Evolutionary conservation across 2,329 filamentous ascomycete species (phyloP).

Genomic region (Ceratocystis huliohia): DNA sequence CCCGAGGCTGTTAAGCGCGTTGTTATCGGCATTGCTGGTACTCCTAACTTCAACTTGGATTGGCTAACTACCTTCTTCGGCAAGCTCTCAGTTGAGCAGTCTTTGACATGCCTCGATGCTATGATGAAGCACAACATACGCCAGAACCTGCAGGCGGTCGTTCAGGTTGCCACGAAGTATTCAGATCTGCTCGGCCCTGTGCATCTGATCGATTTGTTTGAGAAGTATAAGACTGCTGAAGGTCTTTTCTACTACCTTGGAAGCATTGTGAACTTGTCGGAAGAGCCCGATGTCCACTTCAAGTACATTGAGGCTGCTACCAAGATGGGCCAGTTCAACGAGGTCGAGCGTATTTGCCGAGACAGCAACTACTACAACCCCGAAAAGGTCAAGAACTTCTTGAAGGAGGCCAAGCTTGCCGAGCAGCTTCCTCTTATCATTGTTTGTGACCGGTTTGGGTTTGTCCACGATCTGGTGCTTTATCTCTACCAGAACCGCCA

Average conservation of each 20-base stretch:
- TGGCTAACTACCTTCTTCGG: slow-evolving; percentile 91
- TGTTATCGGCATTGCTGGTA: slow-evolving; percentile 65
- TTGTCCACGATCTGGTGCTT: slow-evolving; percentile 89
- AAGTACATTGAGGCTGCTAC: slow-evolving; percentile 98
- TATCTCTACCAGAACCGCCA: slow-evolving; percentile 99
- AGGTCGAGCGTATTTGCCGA: slow-evolving; percentile 93
- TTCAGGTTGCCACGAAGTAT: slow-evolving; percentile 95
- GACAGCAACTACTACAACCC: slow-evolving; percentile 84
- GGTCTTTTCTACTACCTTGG: slow-evolving; percentile 97
- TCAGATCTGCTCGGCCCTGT: slow-evolving; percentile 85
- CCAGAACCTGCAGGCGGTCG: slow-evolving; percentile 87
- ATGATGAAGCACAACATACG: slow-evolving; percentile 97
- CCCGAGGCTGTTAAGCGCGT: slow-evolving; percentile 81
- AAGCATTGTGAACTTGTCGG: slow-evolving; percentile 91
- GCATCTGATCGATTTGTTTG: slow-evolving; percentile 80
- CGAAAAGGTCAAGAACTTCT: slow-evolving; percentile 97
- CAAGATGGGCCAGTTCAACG: slow-evolving; percentile 81
- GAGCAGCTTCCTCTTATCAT: slow-evolving; percentile 96
- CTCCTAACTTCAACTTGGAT: slow-evolving; percentile 76
- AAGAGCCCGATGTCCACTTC: slow-evolving; percentile 92
- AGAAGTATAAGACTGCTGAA: slow-evolving; percentile 95
- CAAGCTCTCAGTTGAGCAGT: slow-evolving; percentile 87
- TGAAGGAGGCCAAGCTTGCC: slow-evolving; percentile 85
- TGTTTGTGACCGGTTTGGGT: slow-evolving; percentile 98
- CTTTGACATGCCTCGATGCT: slow-evolving; percentile 81